phyloP scores from a whole-genome alignment of 768 basidiomycete species.

The Collybiopsis confluens region DNA sequence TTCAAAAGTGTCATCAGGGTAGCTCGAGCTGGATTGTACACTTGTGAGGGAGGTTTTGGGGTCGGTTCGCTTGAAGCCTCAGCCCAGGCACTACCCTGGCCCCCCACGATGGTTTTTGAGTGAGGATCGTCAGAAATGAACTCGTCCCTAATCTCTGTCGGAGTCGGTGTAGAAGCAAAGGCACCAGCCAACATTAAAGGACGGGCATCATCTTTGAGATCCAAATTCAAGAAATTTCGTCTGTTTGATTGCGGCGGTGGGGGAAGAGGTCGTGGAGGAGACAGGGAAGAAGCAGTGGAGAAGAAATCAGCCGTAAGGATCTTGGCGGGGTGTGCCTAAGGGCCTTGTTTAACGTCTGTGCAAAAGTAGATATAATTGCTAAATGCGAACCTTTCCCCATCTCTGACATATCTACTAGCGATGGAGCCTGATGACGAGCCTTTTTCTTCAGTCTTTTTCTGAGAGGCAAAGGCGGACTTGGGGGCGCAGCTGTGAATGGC shows the following conservation, averaged over 20 bases:
- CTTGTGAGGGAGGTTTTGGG: constrained; percentile 13
- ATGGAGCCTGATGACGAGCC: neutral
- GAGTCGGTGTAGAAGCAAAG: constrained; percentile 12
- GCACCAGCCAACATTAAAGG: constrained; percentile 12
- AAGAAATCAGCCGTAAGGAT: constrained; percentile 10
- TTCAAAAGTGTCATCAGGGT: neutral
- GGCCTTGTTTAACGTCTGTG: neutral
- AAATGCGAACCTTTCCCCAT: neutral
- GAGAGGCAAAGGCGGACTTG: constrained; percentile 15
- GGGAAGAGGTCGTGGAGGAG: constrained; percentile 20
- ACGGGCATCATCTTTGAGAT: neutral
- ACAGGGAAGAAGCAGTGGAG: constrained; percentile 12
- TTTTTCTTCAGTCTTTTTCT: neutral
- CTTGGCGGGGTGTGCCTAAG: constrained; percentile 1
- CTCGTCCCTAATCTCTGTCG: constrained; percentile 9
- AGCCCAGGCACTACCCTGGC: neutral
- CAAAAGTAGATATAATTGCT: neutral
- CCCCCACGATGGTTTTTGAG: neutral
- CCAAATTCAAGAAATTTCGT: constrained; percentile 9
- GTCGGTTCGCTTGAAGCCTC: constrained; percentile 14
- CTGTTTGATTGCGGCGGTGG: constrained; percentile 12
- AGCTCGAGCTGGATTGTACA: constrained; percentile 6
- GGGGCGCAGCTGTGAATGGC: constrained; percentile 35
- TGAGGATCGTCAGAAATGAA: neutral
- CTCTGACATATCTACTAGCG: neutral